Evolutionary conservation across 208 protist species (phyloP).

Genomic region (Herpetomonas tarakana): DNA sequence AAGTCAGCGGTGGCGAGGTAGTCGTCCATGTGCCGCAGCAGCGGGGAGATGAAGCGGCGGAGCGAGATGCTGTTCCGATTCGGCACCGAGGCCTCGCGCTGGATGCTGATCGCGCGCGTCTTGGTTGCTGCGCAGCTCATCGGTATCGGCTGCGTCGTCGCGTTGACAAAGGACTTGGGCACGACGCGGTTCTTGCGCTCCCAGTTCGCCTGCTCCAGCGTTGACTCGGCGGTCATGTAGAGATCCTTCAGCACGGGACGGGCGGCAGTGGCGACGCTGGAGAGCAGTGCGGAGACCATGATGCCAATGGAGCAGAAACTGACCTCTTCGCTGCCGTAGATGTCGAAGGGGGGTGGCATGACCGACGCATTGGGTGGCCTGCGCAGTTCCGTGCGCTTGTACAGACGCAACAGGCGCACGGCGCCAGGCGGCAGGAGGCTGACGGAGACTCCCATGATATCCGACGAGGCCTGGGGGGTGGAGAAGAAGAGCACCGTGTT

Average conservation of each 20-base stretch:
- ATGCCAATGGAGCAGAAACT: constrained; percentile 47
- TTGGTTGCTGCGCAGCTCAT: constrained; percentile 20
- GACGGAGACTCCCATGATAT: constrained; percentile 24
- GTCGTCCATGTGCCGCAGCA: constrained; percentile 43
- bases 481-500: constrained; percentile 33
- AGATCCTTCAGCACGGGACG: constrained; percentile 35
- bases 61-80: constrained; percentile 24
- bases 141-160: constrained; percentile 19
- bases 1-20: constrained; percentile 15
- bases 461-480: constrained; percentile 15
- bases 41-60: constrained; percentile 25
- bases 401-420: constrained; percentile 50
- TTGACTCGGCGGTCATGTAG: constrained; percentile 45
- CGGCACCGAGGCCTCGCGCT: constrained; percentile 18
- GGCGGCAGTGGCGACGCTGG: constrained; percentile 23
- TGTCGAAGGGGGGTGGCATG: constrained; percentile 10
- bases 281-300: constrained; percentile 39
- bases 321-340: constrained; percentile 14
- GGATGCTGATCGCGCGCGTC: constrained; percentile 44
- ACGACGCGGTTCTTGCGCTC: constrained; percentile 20
- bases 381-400: constrained; percentile 9
- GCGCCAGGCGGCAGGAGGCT: constrained; percentile 51
- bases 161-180: constrained; percentile 27
- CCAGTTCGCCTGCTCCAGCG: constrained; percentile 38
- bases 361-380: not conserved